Conservation (phyloP, 345 rosid genomes). For the Salix arbutifolia region DNA sequence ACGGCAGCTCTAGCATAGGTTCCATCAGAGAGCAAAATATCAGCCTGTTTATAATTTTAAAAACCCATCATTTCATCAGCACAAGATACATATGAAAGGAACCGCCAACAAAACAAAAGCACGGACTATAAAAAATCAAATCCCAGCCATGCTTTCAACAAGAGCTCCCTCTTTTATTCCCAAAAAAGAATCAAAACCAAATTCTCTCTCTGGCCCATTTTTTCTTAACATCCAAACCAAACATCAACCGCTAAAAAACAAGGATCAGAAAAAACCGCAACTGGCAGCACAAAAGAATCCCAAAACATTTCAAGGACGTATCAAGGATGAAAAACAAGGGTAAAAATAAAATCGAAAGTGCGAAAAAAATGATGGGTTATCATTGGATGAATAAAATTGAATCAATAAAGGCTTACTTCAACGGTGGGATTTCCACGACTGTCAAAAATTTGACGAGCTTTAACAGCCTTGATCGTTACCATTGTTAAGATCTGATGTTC, state of each 20-base stretch:
- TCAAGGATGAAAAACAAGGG: no score
- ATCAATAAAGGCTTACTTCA: constrained; percentile 48
- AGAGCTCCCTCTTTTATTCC: not conserved
- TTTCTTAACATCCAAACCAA: not conserved
- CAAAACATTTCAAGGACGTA: not conserved
- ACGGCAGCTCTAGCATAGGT: constrained; percentile 73
- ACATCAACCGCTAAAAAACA: not conserved
- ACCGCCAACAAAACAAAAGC: not conserved
- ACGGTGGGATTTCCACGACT: constrained; percentile 99
- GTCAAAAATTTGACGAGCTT: constrained; percentile 94
- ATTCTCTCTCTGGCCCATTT: not conserved
- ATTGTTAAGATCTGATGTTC: not conserved
- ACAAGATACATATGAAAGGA: not conserved
- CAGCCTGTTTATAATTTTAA: constrained; percentile 42
- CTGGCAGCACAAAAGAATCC: not conserved
- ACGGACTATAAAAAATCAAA: not conserved
- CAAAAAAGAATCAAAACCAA: no score
- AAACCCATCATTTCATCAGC: not conserved
- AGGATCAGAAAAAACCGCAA: not conserved
- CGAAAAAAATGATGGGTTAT: not conserved
- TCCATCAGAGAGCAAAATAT: constrained; percentile 53
- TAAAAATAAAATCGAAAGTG: not conserved
- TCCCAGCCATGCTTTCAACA: not conserved
- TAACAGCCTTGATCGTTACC: constrained; percentile 54
- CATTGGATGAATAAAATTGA: not conserved